Conservation (phyloP, 495 filamentous ascomycete species). For the Evernia prunastri region DNA sequence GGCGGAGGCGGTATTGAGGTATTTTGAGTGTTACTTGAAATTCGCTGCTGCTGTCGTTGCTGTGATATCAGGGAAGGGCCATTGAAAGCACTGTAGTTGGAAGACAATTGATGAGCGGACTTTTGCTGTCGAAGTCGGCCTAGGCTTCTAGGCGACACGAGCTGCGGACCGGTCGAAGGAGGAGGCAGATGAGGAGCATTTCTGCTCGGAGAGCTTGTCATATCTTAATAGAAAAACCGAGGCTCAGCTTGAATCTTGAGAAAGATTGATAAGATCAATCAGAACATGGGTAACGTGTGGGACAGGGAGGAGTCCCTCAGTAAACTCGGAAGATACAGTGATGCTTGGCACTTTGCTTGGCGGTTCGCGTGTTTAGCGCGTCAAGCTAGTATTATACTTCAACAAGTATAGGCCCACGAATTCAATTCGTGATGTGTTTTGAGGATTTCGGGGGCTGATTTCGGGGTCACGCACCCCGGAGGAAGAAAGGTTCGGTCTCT, state of each 20-base stretch:
- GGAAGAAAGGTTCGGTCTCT: no score
- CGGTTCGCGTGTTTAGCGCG: background rate
- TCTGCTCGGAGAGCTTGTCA: constrained; percentile 26
- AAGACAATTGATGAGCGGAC: constrained; percentile 45
- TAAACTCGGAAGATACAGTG: no score
- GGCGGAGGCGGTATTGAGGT: constrained; percentile 11
- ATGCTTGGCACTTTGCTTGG: background rate
- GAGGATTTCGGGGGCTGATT: no score
- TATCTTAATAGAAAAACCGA: no score
- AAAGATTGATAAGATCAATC: background rate
- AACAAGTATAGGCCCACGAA: no score
- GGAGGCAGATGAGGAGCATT: constrained; percentile 19
- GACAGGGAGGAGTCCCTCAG: background rate
- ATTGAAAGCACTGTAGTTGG: constrained; percentile 30
- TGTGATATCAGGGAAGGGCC: constrained; percentile 46
- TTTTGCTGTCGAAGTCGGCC: constrained; percentile 48
- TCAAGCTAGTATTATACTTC: no score
- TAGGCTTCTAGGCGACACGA: constrained; percentile 41
- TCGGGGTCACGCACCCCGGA: no score
- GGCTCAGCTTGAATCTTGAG: no score
- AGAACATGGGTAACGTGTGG: background rate
- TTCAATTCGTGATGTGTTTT: no score
- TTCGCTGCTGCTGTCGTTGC: constrained; percentile 39
- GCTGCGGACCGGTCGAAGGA: constrained; percentile 13
- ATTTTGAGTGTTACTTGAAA: constrained; percentile 24